Percentiles rank a stretch among this genome's conserved stretches.
Conservation (phyloP, 179 eudicot species). For the Beta corolliflora region DNA sequence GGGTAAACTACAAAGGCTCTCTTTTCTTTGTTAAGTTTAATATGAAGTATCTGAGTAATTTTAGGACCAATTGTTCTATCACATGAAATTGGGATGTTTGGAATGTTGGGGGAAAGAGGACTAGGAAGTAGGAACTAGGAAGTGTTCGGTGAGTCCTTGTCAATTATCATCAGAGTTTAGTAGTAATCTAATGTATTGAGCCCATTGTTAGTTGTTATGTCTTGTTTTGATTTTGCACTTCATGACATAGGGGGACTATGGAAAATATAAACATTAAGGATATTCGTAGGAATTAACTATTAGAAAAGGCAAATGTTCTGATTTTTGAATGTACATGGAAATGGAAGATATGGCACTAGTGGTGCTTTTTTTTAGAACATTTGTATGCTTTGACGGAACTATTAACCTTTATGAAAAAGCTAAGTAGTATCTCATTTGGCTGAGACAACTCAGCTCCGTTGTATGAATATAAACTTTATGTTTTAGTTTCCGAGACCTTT, state of each 20-base stretch:
- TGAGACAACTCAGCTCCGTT: neutral
- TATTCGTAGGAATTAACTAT: neutral
- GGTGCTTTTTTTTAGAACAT: neutral
- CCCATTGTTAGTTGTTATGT: neutral
- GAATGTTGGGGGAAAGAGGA: neutral
- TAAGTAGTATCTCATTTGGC: neutral
- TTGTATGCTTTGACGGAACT: neutral
- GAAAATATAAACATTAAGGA: neutral
- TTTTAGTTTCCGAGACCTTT: neutral
- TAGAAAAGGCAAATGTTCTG: no score
- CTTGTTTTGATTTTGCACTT: neutral
- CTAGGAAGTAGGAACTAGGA: neutral
- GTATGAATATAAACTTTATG: neutral
- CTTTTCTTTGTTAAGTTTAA: no score
- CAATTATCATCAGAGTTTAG: neutral
- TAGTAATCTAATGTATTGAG: neutral
- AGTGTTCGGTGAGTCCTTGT: neutral
- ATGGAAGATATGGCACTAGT: neutral
- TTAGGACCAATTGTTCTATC: neutral
- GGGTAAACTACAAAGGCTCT: neutral
- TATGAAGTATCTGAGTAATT: neutral
- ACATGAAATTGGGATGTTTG: neutral
- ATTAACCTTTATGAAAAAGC: neutral
- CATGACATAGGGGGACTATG: neutral
- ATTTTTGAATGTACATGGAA: no score